Base-by-base conservation (phyloP, 257 asterid species). In the Solanum commersonii region DNA sequence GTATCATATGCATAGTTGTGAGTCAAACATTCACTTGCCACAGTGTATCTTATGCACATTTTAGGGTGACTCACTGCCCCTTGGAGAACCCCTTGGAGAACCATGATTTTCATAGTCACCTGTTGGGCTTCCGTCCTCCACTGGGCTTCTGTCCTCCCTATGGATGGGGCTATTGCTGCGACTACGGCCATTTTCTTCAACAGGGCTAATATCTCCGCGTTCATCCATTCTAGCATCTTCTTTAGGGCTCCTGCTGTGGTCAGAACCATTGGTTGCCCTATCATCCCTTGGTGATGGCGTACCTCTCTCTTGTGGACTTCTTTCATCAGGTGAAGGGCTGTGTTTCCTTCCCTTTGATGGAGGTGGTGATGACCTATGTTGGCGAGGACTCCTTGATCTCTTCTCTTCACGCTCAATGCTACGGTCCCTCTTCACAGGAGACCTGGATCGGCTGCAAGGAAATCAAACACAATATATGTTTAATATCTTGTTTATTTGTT, bases 311-410 rank as follows among this genome's bases (percentile, higher is more conserved):
- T 78, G 70, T 6, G 94, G 93, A 90, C 95, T 93, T 87, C 92
- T 85, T 70, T 85, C 92, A 76, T 91, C 94, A 86, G 94, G 93
- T 34, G 91, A 87, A 31, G 84, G 91, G 83, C 92, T 92, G 83
- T 35, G 83, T 27, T 76, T 86, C 72, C 84, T 56, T 29, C 89
- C 89, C 83, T 86, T 88, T 18, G 90, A 81, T 86, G 91, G 93
- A 31, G 92, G 93, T 52, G 93, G 88, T 6, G 92, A 88, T 67
- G 87, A 42, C 77, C 91, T 89, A 56, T 86, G 94, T 25, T 89
- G 90, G 86, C 87, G 90, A 15, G 93, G 94, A 89, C 91, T 93
- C 88, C 93, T 90, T n/a, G 95, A 92, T 85, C 93, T 91, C 91
- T 90, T 90, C 84, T 91, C 93, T 56, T 84, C 91, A 11, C 44